Percentiles rank a stretch among this genome's conserved stretches.
These are phyloP conservation scores for Camellia oleifera DNA, from an alignment of 179 eudicot species.

Conservation along the genomic window DNA sequence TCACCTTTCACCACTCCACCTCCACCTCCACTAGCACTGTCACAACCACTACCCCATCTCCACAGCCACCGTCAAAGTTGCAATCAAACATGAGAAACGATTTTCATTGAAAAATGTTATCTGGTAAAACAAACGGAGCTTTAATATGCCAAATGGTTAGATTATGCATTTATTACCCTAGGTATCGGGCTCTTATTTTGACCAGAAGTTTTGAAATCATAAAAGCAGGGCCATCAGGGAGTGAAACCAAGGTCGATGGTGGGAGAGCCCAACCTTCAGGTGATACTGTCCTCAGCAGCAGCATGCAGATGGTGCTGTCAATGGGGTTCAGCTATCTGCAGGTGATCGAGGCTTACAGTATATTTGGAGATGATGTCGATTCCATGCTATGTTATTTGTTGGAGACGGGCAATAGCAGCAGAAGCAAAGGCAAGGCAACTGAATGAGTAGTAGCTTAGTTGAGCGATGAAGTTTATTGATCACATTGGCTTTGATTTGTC, in stretches of 20 bases:
- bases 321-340: slow-evolving; percentile 97
- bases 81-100: no score
- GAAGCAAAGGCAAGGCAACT: slow-evolving; percentile 94
- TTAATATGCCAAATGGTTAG: no score
- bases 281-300: slow-evolving; percentile 44
- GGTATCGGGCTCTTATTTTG: not conserved
- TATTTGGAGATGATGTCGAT: slow-evolving; percentile 94
- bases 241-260: slow-evolving; percentile 30
- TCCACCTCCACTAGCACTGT: no score
- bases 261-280: slow-evolving; percentile 31
- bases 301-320: slow-evolving; percentile 80
- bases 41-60: no score
- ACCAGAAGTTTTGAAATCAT: not conserved
- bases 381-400: slow-evolving; percentile 87
- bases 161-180: not conserved
- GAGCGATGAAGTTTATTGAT: not conserved
- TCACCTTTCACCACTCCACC: no score
- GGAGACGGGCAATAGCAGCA: slow-evolving; percentile 72
- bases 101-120: no score
- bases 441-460: slow-evolving; percentile 28
- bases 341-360: slow-evolving; percentile 82
- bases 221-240: slow-evolving; percentile 63
- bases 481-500: not conserved
- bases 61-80: no score
- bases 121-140: no score